Evolutionary conservation across 495 filamentous ascomycete genomes (phyloP).

Genomic region (Aspergillus olivimuriae): DNA sequence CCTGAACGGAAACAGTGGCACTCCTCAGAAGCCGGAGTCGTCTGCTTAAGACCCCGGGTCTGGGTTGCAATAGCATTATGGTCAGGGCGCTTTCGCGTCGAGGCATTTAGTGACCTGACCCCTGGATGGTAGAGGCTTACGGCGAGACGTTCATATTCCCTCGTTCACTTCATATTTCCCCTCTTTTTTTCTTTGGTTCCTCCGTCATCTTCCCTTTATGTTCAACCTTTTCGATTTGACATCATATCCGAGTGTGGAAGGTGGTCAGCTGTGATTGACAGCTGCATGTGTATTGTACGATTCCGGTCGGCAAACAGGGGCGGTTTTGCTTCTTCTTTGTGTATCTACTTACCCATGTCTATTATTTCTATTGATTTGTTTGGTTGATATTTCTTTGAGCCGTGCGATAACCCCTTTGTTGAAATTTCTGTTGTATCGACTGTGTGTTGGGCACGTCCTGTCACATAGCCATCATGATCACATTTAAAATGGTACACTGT

Average conservation of each 20-base stretch:
- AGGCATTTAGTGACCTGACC: not conserved
- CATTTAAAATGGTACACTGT: too few species aligned
- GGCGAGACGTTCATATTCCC: slow-evolving; percentile 2
- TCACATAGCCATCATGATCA: too few species aligned
- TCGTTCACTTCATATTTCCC: slow-evolving; percentile 3
- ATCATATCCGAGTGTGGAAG: too few species aligned
- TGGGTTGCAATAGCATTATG: too few species aligned
- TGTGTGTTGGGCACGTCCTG: slow-evolving; percentile 1
- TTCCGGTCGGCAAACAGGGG: not conserved
- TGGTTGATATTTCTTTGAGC: slow-evolving; percentile 2
- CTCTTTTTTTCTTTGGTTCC: slow-evolving; percentile 1
- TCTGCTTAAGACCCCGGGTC: slow-evolving; percentile 27
- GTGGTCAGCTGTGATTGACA: too few species aligned
- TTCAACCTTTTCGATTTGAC: slow-evolving; percentile 6
- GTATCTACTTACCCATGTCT: slow-evolving; percentile 1
- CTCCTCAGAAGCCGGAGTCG: slow-evolving; percentile 30
- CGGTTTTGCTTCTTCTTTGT: not conserved
- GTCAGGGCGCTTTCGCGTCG: too few species aligned
- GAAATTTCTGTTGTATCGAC: slow-evolving; percentile 7
- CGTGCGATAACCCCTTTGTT: slow-evolving; percentile 9
- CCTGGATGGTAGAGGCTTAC: not conserved
- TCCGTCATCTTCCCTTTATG: not conserved
- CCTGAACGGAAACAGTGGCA: slow-evolving; percentile 21
- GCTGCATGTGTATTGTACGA: slow-evolving; percentile 13
- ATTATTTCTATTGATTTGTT: not conserved